Evolutionary conservation across 768 basidiomycete genomes (phyloP).

Genomic region (Cystobasidium ongulense): DNA sequence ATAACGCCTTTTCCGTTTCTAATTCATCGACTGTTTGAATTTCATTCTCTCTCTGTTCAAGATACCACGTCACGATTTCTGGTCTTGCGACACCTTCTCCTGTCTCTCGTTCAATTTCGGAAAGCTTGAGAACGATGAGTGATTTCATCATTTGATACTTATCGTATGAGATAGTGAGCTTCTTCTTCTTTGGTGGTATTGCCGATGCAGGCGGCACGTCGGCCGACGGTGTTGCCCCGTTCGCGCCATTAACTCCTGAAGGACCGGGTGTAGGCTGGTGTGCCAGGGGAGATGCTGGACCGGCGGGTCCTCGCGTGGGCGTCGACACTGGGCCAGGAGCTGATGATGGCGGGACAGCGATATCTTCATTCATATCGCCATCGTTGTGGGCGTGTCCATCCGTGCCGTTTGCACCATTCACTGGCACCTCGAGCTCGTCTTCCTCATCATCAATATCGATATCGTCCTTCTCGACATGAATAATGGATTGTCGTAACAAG

Average conservation of each 20-base stretch:
- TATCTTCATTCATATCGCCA: conserved; percentile 55
- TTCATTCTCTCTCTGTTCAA: conserved; percentile 77
- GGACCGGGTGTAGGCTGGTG: conserved; percentile 39
- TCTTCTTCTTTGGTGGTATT: conserved; percentile 45
- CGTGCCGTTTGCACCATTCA: conserved; percentile 43
- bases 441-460: conserved; percentile 88
- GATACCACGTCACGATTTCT: conserved; percentile 92
- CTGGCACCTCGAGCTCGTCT: conserved; percentile 50
- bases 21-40: conserved; percentile 75
- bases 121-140: conserved; percentile 72
- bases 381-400: conserved; percentile 45
- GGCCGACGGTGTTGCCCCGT: neutral
- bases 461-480: conserved; percentile 98
- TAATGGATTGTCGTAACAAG: conserved; percentile 90
- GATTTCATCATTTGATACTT: conserved; percentile 84
- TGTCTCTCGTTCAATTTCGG: conserved; percentile 64
- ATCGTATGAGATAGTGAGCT: conserved; percentile 92
- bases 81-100: conserved; percentile 74
- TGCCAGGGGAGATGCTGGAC: conserved; percentile 44
- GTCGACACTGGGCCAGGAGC: conserved; percentile 46
- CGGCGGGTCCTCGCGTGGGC: conserved; percentile 42
- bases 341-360: conserved; percentile 51
- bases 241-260: conserved; percentile 39
- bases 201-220: conserved; percentile 47
- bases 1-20: conserved; percentile 80